Evolutionary conservation across 2,329 filamentous ascomycete species (phyloP).

Genomic region (Penicillium sp.): DNA sequence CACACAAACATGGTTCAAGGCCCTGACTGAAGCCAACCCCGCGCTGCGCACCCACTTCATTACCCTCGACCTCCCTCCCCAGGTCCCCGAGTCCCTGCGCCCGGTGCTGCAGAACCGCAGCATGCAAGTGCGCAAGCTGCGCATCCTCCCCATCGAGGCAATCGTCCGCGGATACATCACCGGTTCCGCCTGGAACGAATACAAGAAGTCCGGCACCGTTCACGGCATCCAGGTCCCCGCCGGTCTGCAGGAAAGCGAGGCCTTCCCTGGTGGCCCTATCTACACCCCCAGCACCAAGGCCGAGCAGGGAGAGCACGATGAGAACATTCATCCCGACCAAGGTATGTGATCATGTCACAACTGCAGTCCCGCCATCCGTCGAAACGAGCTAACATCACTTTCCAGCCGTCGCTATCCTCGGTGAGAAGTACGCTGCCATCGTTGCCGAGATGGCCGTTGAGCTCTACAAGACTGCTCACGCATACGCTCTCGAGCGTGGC

Average conservation of each 20-base stretch:
- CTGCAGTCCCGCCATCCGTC: background rate
- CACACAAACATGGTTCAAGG: constrained; percentile 68
- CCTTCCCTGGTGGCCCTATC: constrained; percentile 66
- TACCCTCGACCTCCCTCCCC: constrained; percentile 56
- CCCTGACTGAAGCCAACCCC: constrained; percentile 59
- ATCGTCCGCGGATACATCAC: constrained; percentile 92
- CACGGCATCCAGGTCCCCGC: constrained; percentile 71
- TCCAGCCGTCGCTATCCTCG: constrained; percentile 61
- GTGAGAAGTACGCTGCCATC: constrained; percentile 62
- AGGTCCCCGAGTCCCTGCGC: constrained; percentile 51
- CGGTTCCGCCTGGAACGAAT: constrained; percentile 80
- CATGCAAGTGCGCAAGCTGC: constrained; percentile 75
- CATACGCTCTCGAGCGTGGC: constrained; percentile 55
- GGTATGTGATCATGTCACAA: constrained; percentile 41
- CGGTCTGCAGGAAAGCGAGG: constrained; percentile 70
- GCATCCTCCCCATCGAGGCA: constrained; percentile 76
- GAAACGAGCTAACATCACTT: constrained; percentile 6
- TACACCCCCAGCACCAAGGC: constrained; percentile 87
- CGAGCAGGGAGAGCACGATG: constrained; percentile 73
- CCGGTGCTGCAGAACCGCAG: constrained; percentile 62
- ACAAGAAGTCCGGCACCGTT: constrained; percentile 71
- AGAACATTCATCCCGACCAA: constrained; percentile 77
- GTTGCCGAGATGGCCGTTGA: constrained; percentile 66
- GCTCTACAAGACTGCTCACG: constrained; percentile 60
- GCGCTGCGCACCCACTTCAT: constrained; percentile 65